Percentiles rank a stretch among this genome's conserved stretches.
phyloP scores from a whole-genome alignment of 108 stramenopile species.

The Aurantiochytrium sp. region DNA sequence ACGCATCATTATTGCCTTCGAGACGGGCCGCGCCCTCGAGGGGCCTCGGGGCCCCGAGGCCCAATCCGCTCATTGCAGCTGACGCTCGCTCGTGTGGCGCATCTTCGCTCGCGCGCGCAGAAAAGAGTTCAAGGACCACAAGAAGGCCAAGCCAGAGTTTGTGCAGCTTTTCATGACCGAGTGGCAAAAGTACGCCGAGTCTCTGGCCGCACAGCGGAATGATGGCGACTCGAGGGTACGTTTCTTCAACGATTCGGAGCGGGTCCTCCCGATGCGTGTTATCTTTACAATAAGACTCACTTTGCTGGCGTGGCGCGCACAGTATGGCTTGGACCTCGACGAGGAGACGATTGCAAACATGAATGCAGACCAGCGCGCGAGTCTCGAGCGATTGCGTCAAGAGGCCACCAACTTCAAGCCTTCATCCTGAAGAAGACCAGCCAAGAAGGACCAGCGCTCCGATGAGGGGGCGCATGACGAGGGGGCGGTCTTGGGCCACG shows the following conservation, averaged over 20 bases:
- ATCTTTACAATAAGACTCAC: not conserved
- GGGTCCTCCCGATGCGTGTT: not conserved
- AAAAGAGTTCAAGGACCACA: conserved; percentile 30
- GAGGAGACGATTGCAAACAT: conserved; percentile 1
- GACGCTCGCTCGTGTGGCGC: too few relatives aligned
- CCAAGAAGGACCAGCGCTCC: too few relatives aligned
- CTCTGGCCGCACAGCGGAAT: not conserved
- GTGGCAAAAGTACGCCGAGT: not conserved
- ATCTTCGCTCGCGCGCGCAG: too few relatives aligned
- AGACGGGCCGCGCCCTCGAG: not conserved
- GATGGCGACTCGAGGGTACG: not conserved
- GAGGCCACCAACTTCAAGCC: conserved; percentile 22
- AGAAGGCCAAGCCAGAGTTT: not conserved
- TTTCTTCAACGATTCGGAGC: not conserved
- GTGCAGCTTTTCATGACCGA: conserved; percentile 10
- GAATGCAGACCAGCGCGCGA: not conserved
- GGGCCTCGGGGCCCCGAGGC: too few relatives aligned
- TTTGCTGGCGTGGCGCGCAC: too few relatives aligned
- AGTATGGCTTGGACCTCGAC: not conserved
- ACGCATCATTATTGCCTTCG: not conserved
- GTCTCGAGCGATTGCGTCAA: conserved; percentile 15
- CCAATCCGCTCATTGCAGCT: too few relatives aligned
- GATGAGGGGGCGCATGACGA: too few relatives aligned
- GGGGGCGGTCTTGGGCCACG: too few relatives aligned
- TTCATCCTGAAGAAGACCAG: too few relatives aligned